Conservation (phyloP, 2,329 filamentous ascomycete genomes). For the Escovopsis sp. region DNA sequence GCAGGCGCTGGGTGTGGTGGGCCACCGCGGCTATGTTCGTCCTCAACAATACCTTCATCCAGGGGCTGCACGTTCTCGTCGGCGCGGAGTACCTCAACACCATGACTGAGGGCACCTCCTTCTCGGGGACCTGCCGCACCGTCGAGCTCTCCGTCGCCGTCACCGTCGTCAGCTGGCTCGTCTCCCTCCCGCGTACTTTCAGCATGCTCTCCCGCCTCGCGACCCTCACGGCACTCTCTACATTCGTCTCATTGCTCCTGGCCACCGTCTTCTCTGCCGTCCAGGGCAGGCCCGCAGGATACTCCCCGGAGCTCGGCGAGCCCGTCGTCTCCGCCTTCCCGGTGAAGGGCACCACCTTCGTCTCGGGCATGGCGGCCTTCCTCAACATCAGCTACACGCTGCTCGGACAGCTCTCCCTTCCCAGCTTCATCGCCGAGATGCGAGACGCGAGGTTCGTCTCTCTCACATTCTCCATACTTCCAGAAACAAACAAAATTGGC, state of each 20-base stretch:
- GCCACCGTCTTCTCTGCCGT: conserved; percentile 70
- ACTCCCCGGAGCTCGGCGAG: conserved; percentile 40
- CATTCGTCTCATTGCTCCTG: conserved; percentile 74
- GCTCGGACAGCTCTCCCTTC: conserved; percentile 86
- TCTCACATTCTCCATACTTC: neutral
- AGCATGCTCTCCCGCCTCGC: conserved; percentile 64
- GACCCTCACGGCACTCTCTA: conserved; percentile 69
- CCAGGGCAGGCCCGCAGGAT: conserved; percentile 57
- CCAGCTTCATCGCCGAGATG: conserved; percentile 95
- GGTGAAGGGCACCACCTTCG: conserved; percentile 57
- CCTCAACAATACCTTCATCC: conserved; percentile 86
- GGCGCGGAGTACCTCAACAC: conserved; percentile 84
- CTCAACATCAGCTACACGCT: conserved; percentile 95
- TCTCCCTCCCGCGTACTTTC: conserved; percentile 76
- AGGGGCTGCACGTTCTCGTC: conserved; percentile 66
- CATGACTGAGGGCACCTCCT: conserved; percentile 50
- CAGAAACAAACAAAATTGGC: conserved; percentile 23
- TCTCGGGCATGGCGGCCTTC: conserved; percentile 71
- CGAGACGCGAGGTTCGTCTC: conserved; percentile 35
- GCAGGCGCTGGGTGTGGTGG: conserved; percentile 57
- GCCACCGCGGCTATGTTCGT: conserved; percentile 73
- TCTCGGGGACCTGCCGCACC: conserved; percentile 52
- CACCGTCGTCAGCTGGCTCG: conserved; percentile 59
- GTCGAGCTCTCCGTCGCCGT: conserved; percentile 65
- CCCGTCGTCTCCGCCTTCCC: conserved; percentile 57